These are phyloP conservation scores for Lycium barbarum DNA, from an alignment of 257 asterid species.

Conservation along the genomic window DNA sequence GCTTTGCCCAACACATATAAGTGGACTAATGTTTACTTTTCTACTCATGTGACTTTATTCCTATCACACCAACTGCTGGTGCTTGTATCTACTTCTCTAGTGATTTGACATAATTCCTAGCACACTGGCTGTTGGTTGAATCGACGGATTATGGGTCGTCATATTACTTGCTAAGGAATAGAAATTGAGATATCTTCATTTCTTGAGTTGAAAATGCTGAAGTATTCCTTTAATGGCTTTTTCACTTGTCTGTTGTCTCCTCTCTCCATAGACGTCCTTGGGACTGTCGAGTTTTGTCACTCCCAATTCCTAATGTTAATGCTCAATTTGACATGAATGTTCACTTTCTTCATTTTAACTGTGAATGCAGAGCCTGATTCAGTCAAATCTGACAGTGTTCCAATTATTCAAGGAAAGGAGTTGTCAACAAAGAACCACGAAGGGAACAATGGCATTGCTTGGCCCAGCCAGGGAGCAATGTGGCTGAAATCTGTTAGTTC, in stretches of 20 bases:
- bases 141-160: neutral
- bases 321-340: conserved; percentile 23
- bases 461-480: conserved; percentile 63
- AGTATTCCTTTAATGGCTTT: neutral
- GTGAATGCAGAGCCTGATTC: conserved; percentile 61
- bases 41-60: neutral
- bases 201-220: neutral
- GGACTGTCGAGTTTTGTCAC: neutral
- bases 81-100: neutral
- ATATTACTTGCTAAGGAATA: neutral
- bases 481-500: conserved; percentile 64
- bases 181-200: neutral
- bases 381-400: conserved; percentile 45
- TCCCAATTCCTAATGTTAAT: conserved; percentile 1
- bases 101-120: neutral
- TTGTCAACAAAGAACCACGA: conserved; percentile 54
- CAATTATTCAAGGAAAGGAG: conserved; percentile 56
- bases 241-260: neutral
- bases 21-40: neutral
- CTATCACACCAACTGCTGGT: neutral
- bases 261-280: neutral
- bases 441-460: conserved; percentile 54
- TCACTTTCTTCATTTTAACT: conserved; percentile 31
- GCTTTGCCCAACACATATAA: neutral
- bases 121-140: neutral